A percentile compares a stretch with the other conserved stretches of the same genome.
phyloP scores from a whole-genome alignment of 441 rosid species.

The Viola pubescens region DNA sequence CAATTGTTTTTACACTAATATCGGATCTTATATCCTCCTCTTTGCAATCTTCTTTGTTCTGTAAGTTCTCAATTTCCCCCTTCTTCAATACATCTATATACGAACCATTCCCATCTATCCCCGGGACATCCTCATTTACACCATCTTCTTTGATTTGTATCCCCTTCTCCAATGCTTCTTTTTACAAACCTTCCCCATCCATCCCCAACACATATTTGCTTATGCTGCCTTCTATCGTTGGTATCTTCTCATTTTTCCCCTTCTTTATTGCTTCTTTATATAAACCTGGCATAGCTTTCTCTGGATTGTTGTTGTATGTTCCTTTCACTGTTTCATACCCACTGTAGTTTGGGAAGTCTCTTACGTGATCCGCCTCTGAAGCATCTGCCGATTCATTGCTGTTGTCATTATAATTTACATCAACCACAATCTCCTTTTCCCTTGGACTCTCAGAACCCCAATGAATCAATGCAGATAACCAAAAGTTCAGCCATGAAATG shows the following conservation, averaged over 20 bases:
- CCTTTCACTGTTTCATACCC: background rate
- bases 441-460: constrained; percentile 25
- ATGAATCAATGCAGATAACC: constrained; percentile 19
- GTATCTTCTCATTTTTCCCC: background rate
- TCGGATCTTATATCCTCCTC: background rate
- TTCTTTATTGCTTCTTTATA: too few species aligned
- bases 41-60: background rate
- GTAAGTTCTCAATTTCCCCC: constrained; percentile 22
- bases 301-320: too few species aligned
- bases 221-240: background rate
- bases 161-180: background rate
- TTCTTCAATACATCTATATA: constrained; percentile 42
- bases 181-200: constrained; percentile 18
- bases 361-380: constrained; percentile 8
- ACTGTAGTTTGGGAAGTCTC: constrained; percentile 2
- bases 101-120: background rate
- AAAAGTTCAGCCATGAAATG: constrained; percentile 34
- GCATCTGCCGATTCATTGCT: background rate
- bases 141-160: too few species aligned
- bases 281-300: too few species aligned
- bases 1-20: background rate
- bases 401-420: constrained; percentile 20
- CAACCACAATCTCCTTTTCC: constrained; percentile 41
- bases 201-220: background rate
- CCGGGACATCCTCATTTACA: background rate